Evolutionary conservation across 1,284 basidiomycete genomes (phyloP), one percentile per base, ranked within the genome.

Genomic region (Meira miltonrushii): DNA sequence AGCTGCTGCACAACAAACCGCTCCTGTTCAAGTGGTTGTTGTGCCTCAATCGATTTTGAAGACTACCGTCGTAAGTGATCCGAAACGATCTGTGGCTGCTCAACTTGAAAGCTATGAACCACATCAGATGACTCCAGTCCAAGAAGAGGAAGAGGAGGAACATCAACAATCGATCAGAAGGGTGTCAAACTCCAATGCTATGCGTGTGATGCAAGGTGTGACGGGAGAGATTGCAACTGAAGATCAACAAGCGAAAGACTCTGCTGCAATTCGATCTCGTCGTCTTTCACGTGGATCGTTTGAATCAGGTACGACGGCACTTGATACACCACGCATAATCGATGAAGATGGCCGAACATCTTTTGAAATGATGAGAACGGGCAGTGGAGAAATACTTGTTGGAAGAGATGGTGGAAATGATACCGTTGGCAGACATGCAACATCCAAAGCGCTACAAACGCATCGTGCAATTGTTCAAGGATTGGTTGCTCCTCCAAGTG

Each of bases 301-400:
- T 54, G 65, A 57, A 4, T 64, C 66, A 5, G 68, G 62, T 1
- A 66, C 64, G 11, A 70, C 68, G 3, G 68, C 68, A 2, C 61
- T 70, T 33, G 68, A 70, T 49, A 61, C 64, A 10, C 52, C 57
- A n/a, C 23, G 19, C 38, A 39, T 54, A 5, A 4, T 33, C 8
- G 28, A 33, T 33, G 28, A 33, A 33, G 55, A 55, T 19, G 19
- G 40, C 6, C 40, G 40, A 43, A 43, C 19, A 5, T 43, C 40
- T 5, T 15, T 19, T 43, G 40, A 43, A 15, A 15, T 43, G 13
- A 19, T 15, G 40, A 19, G 19, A 43, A 19, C 40, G 3, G 40
- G 19, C 11, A 11, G 40, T 15, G 40, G 40, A 5, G 40, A 43
- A 19, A 19, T 43, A 5, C 4, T 43, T 15, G 19, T 19, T 15